Conservation (phyloP, 495 filamentous ascomycete species). For the Aspergillus ostianus region DNA sequence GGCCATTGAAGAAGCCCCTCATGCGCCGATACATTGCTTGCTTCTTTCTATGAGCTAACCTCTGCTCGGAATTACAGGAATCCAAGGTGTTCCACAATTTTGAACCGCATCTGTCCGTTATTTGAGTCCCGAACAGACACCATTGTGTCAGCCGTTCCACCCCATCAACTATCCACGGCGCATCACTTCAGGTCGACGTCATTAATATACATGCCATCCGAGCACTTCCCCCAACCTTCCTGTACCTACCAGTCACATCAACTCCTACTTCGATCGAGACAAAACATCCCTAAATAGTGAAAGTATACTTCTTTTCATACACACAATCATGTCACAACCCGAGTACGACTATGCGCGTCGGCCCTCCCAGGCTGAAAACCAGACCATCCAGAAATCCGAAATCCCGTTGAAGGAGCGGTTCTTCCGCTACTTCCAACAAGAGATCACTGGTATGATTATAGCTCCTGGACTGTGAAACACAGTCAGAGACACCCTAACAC, state of each 20-base stretch:
- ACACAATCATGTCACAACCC: constrained; percentile 32
- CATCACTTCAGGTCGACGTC: constrained; percentile 22
- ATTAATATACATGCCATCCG: constrained; percentile 18
- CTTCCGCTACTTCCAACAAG: constrained; percentile 74
- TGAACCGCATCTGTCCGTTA: background rate
- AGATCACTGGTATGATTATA: constrained; percentile 58
- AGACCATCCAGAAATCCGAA: constrained; percentile 40
- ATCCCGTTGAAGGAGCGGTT: constrained; percentile 66
- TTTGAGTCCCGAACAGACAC: background rate
- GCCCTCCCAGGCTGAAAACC: constrained; percentile 39
- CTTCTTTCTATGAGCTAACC: background rate
- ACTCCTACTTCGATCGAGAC: constrained; percentile 1
- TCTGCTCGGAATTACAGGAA: background rate
- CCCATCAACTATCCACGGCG: background rate
- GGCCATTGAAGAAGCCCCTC: constrained; percentile 1
- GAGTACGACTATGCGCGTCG: constrained; percentile 32
- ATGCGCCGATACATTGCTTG: background rate
- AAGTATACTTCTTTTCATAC: background rate
- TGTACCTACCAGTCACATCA: background rate
- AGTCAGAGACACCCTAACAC: constrained; percentile 19
- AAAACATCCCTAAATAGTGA: background rate
- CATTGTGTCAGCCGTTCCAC: background rate
- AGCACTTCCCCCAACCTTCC: constrained; percentile 1
- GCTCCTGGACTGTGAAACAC: constrained; percentile 11
- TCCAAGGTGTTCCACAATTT: background rate